Conservation (phyloP, 208 protist genomes). For the Balamuthia mandrillaris region DNA sequence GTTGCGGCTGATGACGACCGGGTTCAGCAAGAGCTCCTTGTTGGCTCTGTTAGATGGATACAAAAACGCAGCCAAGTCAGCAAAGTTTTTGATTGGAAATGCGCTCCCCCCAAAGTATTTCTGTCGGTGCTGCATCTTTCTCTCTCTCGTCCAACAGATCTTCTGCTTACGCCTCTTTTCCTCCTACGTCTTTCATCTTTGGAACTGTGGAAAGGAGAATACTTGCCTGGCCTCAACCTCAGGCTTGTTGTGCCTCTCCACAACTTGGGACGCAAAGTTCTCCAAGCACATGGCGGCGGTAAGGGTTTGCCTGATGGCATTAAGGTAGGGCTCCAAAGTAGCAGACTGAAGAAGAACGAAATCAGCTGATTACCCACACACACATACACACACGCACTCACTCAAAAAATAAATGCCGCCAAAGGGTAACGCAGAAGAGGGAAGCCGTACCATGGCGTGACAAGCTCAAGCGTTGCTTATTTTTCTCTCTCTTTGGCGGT, state of each 20-base stretch:
- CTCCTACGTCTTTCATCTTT: no score
- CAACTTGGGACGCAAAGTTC: constrained; percentile 90
- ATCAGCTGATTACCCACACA: not conserved
- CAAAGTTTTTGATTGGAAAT: no score
- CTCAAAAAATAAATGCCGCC: not conserved
- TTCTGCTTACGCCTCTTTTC: not conserved
- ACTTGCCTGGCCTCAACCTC: constrained; percentile 87
- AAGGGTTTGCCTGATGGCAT: constrained; percentile 85
- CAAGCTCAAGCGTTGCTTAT: not conserved
- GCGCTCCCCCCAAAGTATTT: no score
- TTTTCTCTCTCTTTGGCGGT: not conserved
- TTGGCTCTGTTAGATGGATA: constrained; percentile 44
- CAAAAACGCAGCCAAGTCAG: not conserved
- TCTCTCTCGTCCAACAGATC: not conserved
- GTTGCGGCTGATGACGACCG: constrained; percentile 76
- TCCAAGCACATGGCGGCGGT: constrained; percentile 90
- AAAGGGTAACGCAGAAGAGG: not conserved
- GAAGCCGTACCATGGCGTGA: no score
- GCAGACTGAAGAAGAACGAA: not conserved
- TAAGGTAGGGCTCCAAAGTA: constrained; percentile 85
- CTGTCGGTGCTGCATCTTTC: not conserved
- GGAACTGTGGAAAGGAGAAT: not conserved
- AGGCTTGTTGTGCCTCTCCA: constrained; percentile 97
- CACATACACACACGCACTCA: not conserved
- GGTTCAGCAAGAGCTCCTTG: constrained; percentile 82